Evolutionary conservation across 768 basidiomycete species (phyloP), one percentile per base, ranked within the genome.

Genomic region (Lentinula detonsa): DNA sequence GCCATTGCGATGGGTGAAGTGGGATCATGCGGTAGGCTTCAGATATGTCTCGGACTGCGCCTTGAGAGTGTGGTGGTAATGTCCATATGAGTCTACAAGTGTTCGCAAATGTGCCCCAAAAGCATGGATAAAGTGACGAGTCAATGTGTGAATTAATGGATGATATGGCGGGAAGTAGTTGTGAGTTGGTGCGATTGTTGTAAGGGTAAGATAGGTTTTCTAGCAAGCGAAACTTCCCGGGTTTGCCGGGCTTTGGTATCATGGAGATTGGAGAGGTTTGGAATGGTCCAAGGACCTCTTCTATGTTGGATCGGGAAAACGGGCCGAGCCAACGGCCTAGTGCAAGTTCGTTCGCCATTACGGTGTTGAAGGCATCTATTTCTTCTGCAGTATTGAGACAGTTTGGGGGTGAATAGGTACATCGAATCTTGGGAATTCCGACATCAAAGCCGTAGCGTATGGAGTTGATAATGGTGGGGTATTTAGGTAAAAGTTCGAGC

Each of bases 201-300:
- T 50, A 64, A 0, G 74, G 75, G 37, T 65, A 69, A 0, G 75
- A 78, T 18, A 76, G 67, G 51, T 80, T 75, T n/a, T 79, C 76
- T 2, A 81, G 66, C 5, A 71, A 60, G 0, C 71, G 59, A 50
- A 65, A 77, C 54, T 73, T 75, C 0, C 66, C 70, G 0, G 69
- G 70, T 34, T 72, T 73, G 0, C 71, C 68, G 0, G 71, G 61
- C 35, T 81, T 80, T 0, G 73, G 75, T 3, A 78, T 69, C 9
- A 78, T 51, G 1, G 63, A 70, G 2, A 77, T 62, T 0, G 76
- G 76, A 0, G 73, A 78, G 2, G 64, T 60, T 57, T 79, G 77
- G 59, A 80, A 78, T 0, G 71, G 75, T 0, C 78, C 76, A 7
- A 79, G 61, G 23, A 70, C 49, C 0, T 2, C 0, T 58, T 78